Percentiles rank a stretch among this genome's conserved stretches.
These are phyloP conservation scores for Myrica gale DNA, from an alignment of 306 rosid species.

Conservation along the genomic window DNA sequence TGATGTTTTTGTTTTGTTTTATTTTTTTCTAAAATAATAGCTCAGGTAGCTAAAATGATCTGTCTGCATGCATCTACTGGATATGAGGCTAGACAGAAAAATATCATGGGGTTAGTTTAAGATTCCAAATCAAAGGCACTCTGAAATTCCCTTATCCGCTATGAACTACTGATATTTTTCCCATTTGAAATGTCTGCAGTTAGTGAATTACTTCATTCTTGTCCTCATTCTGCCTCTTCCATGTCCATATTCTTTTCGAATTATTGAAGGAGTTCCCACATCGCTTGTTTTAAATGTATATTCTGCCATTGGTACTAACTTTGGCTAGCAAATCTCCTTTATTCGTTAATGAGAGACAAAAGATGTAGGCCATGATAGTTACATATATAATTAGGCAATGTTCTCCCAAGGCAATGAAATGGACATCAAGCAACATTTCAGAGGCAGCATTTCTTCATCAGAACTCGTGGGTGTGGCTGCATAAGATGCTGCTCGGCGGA, in stretches of 20 bases:
- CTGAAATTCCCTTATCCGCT: no score
- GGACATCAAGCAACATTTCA: constrained; percentile 95
- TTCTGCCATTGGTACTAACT: not conserved
- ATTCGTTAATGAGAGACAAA: not conserved
- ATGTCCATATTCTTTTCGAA: no score
- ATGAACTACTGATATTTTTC: not conserved
- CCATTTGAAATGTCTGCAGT: no score
- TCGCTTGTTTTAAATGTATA: not conserved
- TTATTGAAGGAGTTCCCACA: no score
- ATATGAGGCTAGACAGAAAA: no score
- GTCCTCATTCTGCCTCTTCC: no score
- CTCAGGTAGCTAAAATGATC: not conserved
- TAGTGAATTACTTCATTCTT: no score
- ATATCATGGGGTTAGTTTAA: no score
- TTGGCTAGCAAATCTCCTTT: not conserved
- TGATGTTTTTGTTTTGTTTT: no score
- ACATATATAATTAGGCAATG: no score
- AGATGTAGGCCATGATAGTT: no score
- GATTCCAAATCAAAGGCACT: not conserved
- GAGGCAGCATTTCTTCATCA: constrained; percentile 80
- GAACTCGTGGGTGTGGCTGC: constrained; percentile 51
- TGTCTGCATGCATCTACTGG: no score
- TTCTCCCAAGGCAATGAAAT: constrained; percentile 95
- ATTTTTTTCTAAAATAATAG: not conserved
- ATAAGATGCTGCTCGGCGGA: constrained; percentile 89